These are phyloP conservation scores for Turnera subulata DNA, from an alignment of 345 rosid genomes.

Conservation along the genomic window DNA sequence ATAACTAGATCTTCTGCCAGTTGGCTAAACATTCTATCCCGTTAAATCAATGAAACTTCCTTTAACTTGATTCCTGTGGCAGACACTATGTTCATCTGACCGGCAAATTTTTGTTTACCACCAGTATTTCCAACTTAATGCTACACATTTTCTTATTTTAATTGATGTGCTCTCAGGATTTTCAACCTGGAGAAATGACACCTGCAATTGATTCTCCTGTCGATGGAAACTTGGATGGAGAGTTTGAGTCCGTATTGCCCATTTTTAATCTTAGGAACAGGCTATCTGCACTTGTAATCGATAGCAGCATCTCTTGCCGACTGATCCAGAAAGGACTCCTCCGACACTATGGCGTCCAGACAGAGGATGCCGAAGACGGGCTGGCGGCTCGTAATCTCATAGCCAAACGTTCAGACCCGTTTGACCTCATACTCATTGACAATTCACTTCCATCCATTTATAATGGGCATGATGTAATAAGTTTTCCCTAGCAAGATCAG, in stretches of 20 bases:
- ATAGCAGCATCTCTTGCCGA: not conserved
- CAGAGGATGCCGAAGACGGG: constrained; percentile 1
- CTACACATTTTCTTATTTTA: not conserved
- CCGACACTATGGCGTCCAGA: constrained; percentile 5
- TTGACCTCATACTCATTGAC: constrained; percentile 16
- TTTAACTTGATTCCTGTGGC: too few species aligned
- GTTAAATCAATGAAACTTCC: too few species aligned
- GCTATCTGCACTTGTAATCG: constrained; percentile 22
- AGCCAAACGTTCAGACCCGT: not conserved
- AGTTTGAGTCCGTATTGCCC: not conserved
- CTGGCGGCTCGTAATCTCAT: constrained; percentile 4
- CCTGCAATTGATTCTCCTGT: not conserved
- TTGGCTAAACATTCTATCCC: too few species aligned
- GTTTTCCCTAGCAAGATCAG: not conserved
- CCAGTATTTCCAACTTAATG: not conserved
- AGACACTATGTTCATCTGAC: too few species aligned
- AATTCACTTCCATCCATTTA: constrained; percentile 3
- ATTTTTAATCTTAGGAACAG: constrained; percentile 2
- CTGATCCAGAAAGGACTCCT: not conserved
- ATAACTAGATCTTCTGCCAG: too few species aligned
- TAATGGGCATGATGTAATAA: constrained; percentile 18
- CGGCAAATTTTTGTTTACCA: not conserved
- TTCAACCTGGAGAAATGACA: constrained; percentile 4
- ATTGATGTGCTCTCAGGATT: not conserved
- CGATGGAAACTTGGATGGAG: too few species aligned